phyloP scores from a whole-genome alignment of 305 asterid genomes.

The Caryopteris hybrid region DNA sequence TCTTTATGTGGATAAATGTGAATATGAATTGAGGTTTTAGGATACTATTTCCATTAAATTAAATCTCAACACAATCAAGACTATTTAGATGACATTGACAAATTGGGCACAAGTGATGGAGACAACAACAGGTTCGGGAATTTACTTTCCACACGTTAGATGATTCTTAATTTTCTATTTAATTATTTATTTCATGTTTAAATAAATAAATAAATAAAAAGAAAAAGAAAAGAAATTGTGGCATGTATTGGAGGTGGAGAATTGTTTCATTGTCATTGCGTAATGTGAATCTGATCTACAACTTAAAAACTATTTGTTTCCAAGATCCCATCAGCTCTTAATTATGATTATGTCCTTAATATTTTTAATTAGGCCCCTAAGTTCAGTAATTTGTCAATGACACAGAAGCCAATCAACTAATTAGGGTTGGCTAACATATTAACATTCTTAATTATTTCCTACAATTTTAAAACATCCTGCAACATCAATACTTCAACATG shows the following conservation, averaged over 20 bases:
- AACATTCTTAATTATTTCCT: too few relatives aligned
- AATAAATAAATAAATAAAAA: too few relatives aligned
- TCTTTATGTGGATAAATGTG: conserved; percentile 32
- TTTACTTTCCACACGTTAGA: neutral
- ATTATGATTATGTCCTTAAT: conserved; percentile 14
- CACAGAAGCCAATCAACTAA: conserved; percentile 22
- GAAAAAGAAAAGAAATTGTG: neutral
- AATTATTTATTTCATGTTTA: too few relatives aligned
- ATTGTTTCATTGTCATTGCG: conserved; percentile 1
- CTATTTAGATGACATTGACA: conserved; percentile 15
- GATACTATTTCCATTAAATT: conserved; percentile 17
- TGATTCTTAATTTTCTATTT: too few relatives aligned
- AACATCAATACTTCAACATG: neutral
- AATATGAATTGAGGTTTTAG: conserved; percentile 21
- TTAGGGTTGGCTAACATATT: conserved; percentile 17
- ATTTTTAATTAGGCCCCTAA: conserved; percentile 6
- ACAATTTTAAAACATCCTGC: neutral
- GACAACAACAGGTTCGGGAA: neutral
- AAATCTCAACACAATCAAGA: neutral
- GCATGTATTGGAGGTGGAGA: neutral
- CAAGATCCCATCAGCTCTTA: conserved; percentile 35
- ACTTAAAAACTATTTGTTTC: conserved; percentile 16
- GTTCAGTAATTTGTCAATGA: neutral
- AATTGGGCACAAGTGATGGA: conserved; percentile 6
- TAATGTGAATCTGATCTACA: conserved; percentile 2